Evolutionary conservation across 2,329 filamentous ascomycete genomes (phyloP).

Genomic region (Botrytis elliptica): DNA sequence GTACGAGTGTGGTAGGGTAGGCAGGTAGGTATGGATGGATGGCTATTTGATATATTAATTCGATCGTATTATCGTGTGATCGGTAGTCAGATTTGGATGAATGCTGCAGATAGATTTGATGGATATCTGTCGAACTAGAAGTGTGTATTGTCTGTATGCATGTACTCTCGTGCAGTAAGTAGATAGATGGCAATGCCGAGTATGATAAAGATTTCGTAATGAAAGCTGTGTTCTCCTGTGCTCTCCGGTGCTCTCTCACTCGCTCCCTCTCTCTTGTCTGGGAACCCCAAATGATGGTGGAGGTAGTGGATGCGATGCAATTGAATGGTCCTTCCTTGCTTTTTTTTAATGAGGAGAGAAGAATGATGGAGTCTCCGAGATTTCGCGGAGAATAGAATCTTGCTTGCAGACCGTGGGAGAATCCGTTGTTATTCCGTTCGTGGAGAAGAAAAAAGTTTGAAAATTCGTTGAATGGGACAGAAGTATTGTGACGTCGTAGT

Average conservation of each 20-base stretch:
- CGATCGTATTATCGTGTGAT: not conserved
- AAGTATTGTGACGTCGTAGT: slow-evolving; percentile 15
- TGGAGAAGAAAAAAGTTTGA: not conserved
- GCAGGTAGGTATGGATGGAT: not conserved
- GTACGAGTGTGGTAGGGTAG: not conserved
- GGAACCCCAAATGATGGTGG: slow-evolving; percentile 5
- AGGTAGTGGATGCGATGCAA: not conserved
- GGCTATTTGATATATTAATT: not conserved
- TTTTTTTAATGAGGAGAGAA: not conserved
- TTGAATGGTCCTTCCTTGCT: slow-evolving; percentile 5
- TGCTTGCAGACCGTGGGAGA: not conserved
- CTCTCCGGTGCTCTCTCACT: too few species aligned
- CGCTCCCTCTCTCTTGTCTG: not conserved
- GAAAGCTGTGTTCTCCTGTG: not conserved
- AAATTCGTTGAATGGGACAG: not conserved
- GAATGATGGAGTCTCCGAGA: slow-evolving; percentile 2
- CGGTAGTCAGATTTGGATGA: not conserved
- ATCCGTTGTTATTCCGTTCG: not conserved
- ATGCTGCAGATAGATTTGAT: not conserved
- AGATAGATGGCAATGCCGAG: not conserved
- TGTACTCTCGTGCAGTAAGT: not conserved
- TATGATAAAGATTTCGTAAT: not conserved
- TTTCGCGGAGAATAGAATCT: slow-evolving; percentile 7
- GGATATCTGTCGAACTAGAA: not conserved
- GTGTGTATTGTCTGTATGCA: not conserved